Evolutionary conservation across 805 yeast genomes (phyloP), one percentile per base, ranked within the genome.

Genomic region (Candida broadrunensis): DNA sequence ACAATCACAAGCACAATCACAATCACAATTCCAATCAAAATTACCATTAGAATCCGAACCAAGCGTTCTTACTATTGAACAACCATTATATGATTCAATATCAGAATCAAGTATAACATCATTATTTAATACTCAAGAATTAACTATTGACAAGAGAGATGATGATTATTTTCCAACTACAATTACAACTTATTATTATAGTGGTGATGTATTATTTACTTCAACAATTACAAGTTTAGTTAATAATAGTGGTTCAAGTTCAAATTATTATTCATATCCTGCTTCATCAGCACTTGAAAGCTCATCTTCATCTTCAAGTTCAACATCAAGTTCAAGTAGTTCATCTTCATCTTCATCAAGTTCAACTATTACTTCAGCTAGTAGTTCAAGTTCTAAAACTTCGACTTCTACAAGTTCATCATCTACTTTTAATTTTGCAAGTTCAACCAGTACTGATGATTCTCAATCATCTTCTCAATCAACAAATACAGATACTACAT

Each of bases 391-490:
- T 13, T 36, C 34, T 15, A 25, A 34, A 14, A 26, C 27, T 16
- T 36, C 34, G 15, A 15, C 27, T 25, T 14, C 29, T 23, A 16
- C 31, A 5, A 13, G 33, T 3, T 33, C 33, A 14, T 16, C 34
- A 9, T 17, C 38, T 23, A 13, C 41, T 16, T 30, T 37, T 13
- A 26, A 19, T 19, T 29, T 41, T 5, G 18, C 41, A 4, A 13
- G 33, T 13, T 18, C 37, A 12, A 5, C 37, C 17, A 12, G 27
- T 14, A 12, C 26, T 12, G 23, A 41, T 15, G 5, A 15, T 29
- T 7, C 7, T 14, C 5, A 3, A 14, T 7, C 18, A 14, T 31
- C 38, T 4, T 25, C 43, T 20, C 23, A 39, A 5, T 20, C 43
- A 4, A 16, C 36, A 13, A 16, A 35, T 3, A 13, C 38, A 19